These are phyloP conservation scores for Annulohypoxylon truncatum DNA, from an alignment of 2,329 filamentous ascomycete genomes.

Conservation along the genomic window DNA sequence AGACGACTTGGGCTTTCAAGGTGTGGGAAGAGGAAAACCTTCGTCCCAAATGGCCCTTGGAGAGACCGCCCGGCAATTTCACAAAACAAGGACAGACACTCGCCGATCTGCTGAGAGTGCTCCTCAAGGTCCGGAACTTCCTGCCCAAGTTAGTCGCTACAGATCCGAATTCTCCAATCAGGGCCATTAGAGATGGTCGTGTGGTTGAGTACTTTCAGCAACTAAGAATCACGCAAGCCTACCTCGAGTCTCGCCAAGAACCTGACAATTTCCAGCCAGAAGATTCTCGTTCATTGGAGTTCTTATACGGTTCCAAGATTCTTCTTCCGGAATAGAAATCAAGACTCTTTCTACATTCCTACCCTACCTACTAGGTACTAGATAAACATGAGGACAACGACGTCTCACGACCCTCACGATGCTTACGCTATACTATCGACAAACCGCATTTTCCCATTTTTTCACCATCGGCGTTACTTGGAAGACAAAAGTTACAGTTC, in stretches of 20 bases:
- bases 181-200: slow-evolving; percentile 60
- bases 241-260: slow-evolving; percentile 61
- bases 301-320: slow-evolving; percentile 58
- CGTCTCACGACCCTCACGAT: neutral
- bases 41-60: slow-evolving; percentile 70
- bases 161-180: slow-evolving; percentile 61
- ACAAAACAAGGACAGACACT: slow-evolving; percentile 70
- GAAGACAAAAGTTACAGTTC: no score
- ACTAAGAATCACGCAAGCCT: slow-evolving; percentile 63
- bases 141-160: slow-evolving; percentile 64
- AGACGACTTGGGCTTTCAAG: slow-evolving; percentile 76
- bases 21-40: slow-evolving; percentile 74
- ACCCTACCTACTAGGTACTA: no score
- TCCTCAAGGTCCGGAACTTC: slow-evolving; percentile 69
- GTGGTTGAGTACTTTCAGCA: slow-evolving; percentile 65
- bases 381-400: neutral
- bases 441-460: no score
- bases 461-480: no score
- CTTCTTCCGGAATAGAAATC: slow-evolving; percentile 47
- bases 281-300: slow-evolving; percentile 60
- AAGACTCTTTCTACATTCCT: neutral
- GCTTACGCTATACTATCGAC: no score
- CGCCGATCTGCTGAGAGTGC: slow-evolving; percentile 69
- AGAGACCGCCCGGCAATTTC: slow-evolving; percentile 66
- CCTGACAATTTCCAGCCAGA: slow-evolving; percentile 63